Base-by-base conservation (phyloP, 2,329 filamentous ascomycete genomes). In the Fonsecaea pedrosoi region DNA sequence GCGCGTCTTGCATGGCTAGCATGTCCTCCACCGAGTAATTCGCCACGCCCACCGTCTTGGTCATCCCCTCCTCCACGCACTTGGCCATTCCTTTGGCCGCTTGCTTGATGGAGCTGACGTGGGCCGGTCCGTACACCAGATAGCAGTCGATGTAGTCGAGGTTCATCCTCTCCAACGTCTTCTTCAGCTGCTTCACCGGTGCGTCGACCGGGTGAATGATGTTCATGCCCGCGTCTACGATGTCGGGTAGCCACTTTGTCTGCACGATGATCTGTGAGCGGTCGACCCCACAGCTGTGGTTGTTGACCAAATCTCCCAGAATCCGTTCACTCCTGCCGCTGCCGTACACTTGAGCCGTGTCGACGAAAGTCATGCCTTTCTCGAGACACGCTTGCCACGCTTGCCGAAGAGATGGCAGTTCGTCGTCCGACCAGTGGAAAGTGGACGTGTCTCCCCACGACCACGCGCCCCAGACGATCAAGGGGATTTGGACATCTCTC, bases 271-370 rank as follows among this genome's bases (percentile, higher is more conserved):
- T 78, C 40, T 73, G 69, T 25, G 78, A 73, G 4, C 77, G 73
- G 21, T 75, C 73, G 66, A 78, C 74, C 1, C 74, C 78, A 3
- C 45, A 9, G 21, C 65, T 68, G 50, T 68, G 61, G 50, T 68
- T 64, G 34, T 75, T 71, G 66, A 81, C 76, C n/a, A 82, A 71
- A 25, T 75, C 73, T 3, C 78, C 77, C 63, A 79, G 77, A 69
- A 82, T 81, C 9, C 74, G 73, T 69, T 82, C 81, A 62, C 77
- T 79, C 63, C 80, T 76, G 3, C 80, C 79, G 32, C 73, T 74
- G 48, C 80, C 80, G 68, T 82, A 82, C 15, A 75, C 77, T 72
- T 82, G 78, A 8, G 80, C 79, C 5, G 79, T 82, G 68, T 82
- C 81, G 65, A 82, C 77, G 65, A 81, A 82, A 62, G 78, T 80